Evolutionary conservation across 805 yeast species (phyloP).

Genomic region (Scheffersomyces amazonensis): DNA sequence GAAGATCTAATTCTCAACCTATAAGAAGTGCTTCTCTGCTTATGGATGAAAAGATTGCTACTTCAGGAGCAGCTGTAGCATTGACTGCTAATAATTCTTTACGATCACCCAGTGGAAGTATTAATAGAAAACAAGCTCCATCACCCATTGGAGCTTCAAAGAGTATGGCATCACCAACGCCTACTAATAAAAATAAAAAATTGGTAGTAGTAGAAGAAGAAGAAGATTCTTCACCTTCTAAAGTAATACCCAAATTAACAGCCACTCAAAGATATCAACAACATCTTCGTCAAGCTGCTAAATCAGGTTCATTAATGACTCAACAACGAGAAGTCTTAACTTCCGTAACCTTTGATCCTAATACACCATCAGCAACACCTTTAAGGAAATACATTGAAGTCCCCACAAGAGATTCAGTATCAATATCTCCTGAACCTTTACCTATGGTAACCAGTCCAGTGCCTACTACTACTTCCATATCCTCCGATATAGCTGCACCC

Average conservation of each 20-base stretch:
- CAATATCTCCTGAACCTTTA: constrained; percentile 1
- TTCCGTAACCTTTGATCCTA: constrained; percentile 40
- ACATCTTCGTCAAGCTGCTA: constrained; percentile 37
- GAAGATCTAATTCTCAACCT: constrained; percentile 39
- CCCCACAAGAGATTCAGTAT: constrained; percentile 1
- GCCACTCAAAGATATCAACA: constrained; percentile 39
- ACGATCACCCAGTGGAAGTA: constrained; percentile 19
- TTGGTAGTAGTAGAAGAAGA: constrained; percentile 20
- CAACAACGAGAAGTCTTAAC: constrained; percentile 35
- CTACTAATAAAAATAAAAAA: constrained; percentile 11
- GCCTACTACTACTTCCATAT: constrained; percentile 4
- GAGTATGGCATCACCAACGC: constrained; percentile 10
- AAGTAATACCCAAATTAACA: constrained; percentile 16
- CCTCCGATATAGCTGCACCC: constrained; percentile 3
- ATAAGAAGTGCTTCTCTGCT: constrained; percentile 1
- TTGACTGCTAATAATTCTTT: constrained; percentile 11
- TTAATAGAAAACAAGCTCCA: constrained; percentile 4
- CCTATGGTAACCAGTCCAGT: constrained; percentile 3
- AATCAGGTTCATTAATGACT: constrained; percentile 33
- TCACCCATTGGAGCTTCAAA: constrained; percentile 4
- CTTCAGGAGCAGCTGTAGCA: constrained; percentile 36
- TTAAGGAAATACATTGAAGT: constrained; percentile 13
- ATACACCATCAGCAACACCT: constrained; percentile 22
- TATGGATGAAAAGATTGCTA: constrained; percentile 10
- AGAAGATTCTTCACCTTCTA: constrained; percentile 5